These are phyloP conservation scores for Phylloporus arenicola DNA, from an alignment of 768 basidiomycete genomes.

Conservation along the genomic window DNA sequence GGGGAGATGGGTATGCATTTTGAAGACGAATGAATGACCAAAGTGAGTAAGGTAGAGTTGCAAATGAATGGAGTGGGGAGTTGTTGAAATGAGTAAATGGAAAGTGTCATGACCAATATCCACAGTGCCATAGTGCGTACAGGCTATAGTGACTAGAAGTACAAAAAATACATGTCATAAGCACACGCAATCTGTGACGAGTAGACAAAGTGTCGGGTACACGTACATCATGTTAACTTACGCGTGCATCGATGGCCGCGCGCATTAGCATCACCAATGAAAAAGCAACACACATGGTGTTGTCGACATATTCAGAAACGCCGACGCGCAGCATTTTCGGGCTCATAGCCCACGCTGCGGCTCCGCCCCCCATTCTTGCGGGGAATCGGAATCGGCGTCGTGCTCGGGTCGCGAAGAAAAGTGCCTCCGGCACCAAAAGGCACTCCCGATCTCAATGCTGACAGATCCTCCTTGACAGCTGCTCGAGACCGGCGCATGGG, in stretches of 20 bases:
- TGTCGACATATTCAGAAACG: constrained; percentile 9
- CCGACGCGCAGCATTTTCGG: constrained; percentile 7
- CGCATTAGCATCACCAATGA: background rate
- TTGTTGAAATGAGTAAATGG: background rate
- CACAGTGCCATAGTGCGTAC: constrained; percentile 3
- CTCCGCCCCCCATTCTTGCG: constrained; percentile 22
- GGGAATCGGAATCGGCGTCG: constrained; percentile 20
- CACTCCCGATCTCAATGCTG: constrained; percentile 5
- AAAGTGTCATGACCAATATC: constrained; percentile 1
- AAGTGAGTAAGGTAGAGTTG: background rate
- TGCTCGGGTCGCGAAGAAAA: constrained; percentile 27
- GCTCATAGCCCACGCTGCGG: constrained; percentile 24
- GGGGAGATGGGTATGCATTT: background rate
- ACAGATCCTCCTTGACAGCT: constrained; percentile 7
- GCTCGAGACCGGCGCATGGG: constrained; percentile 7
- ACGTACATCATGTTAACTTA: background rate
- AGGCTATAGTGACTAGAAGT: constrained; percentile 12
- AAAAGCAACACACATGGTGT: background rate
- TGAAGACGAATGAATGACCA: too few species aligned
- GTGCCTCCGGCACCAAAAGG: constrained; percentile 3
- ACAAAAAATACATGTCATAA: constrained; percentile 15
- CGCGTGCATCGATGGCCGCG: background rate
- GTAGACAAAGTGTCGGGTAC: background rate
- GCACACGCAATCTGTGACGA: constrained; percentile 1
- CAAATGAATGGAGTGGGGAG: background rate